Evolutionary conservation across 257 asterid genomes (phyloP).

Genomic region (Gentiana dahurica): DNA sequence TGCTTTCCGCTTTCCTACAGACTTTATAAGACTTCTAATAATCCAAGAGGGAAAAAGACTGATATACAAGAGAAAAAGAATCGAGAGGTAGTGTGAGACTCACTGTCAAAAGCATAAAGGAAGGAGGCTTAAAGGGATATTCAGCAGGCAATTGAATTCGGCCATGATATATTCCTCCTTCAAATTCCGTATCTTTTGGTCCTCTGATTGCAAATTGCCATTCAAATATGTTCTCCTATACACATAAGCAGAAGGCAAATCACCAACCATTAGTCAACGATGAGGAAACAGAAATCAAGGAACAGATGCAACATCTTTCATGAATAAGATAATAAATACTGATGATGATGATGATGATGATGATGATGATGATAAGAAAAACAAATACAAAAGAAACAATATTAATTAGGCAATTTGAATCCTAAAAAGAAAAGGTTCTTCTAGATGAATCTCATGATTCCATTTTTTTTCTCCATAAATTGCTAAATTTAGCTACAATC

Average conservation of each 20-base stretch:
- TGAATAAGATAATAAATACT: not conserved
- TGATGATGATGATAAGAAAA: no score
- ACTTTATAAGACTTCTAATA: no score
- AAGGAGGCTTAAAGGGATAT: constrained; percentile 87
- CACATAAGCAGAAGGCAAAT: not conserved
- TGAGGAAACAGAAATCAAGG: not conserved
- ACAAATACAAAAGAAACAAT: no score
- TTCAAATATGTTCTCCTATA: constrained; percentile 76
- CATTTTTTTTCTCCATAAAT: no score
- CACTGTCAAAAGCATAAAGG: constrained; percentile 79
- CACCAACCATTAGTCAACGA: not conserved
- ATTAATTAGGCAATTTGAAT: no score
- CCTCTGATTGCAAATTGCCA: constrained; percentile 93
- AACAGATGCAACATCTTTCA: not conserved
- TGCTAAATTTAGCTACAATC: not conserved
- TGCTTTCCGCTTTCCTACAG: no score
- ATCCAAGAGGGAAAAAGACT: not conserved
- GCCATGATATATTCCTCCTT: constrained; percentile 91
- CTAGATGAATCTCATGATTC: no score
- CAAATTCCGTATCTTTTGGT: constrained; percentile 68
- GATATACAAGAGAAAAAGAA: not conserved
- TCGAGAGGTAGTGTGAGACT: not conserved
- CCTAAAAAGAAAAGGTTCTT: no score
- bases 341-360: no score
- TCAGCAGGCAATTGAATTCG: constrained; percentile 84